Percentiles rank a stretch among this genome's conserved stretches.
Evolutionary conservation across 1,284 basidiomycete genomes (phyloP).

Genomic region (Inonotus hispidus): DNA sequence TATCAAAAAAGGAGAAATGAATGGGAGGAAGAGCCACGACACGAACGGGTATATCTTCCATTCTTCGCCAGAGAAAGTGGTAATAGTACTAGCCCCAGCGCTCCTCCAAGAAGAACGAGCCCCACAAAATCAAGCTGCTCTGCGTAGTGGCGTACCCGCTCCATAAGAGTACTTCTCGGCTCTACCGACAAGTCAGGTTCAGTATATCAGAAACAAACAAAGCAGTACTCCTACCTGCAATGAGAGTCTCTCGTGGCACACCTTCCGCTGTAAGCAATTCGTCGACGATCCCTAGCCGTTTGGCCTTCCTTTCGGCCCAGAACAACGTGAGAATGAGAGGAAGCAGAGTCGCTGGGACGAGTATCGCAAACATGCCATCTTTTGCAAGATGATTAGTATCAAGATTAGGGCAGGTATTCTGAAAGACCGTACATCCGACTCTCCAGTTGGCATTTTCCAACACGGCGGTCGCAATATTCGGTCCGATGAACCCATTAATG

Average conservation of each 20-base stretch:
- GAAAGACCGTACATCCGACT: slow-evolving; percentile 55
- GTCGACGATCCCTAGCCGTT: slow-evolving; percentile 40
- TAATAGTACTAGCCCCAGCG: slow-evolving; percentile 57
- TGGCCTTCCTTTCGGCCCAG: slow-evolving; percentile 67
- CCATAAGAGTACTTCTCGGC: slow-evolving; percentile 21
- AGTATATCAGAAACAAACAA: neutral
- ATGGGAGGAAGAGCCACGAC: neutral
- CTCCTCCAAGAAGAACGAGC: slow-evolving; percentile 58
- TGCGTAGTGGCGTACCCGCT: slow-evolving; percentile 22
- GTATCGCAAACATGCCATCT: slow-evolving; percentile 69
- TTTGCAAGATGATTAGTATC: neutral
- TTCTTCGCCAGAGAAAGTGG: slow-evolving; percentile 55
- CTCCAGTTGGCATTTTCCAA: slow-evolving; percentile 60
- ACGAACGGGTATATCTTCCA: slow-evolving; percentile 39
- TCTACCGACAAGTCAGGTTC: neutral
- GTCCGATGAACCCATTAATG: slow-evolving; percentile 63
- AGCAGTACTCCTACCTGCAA: neutral
- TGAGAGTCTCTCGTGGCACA: slow-evolving; percentile 4
- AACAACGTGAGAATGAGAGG: slow-evolving; percentile 62
- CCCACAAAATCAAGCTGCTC: slow-evolving; percentile 61
- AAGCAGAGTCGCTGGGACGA: slow-evolving; percentile 47
- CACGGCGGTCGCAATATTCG: slow-evolving; percentile 58
- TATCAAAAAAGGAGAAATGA: neutral
- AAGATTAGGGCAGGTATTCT: neutral
- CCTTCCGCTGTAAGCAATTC: slow-evolving; percentile 4